These are phyloP conservation scores for Citrus mangshanensis DNA, from an alignment of 345 rosid genomes.

Conservation along the genomic window DNA sequence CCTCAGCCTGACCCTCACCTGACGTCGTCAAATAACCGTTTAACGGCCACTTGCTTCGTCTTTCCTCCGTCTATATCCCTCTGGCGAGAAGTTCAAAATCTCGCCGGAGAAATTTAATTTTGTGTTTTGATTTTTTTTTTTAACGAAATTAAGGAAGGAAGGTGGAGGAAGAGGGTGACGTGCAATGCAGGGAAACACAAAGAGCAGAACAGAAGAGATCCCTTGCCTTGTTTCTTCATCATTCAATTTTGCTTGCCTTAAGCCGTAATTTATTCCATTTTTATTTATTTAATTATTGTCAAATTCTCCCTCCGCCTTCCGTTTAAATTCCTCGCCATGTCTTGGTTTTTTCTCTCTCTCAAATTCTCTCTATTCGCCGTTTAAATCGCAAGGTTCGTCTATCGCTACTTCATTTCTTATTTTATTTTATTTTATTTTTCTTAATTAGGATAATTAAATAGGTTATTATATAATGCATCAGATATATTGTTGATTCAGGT, in stretches of 20 bases:
- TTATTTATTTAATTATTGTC: not conserved
- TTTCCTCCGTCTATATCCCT: slow-evolving; percentile 9
- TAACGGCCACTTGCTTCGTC: slow-evolving; percentile 17
- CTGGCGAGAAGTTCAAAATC: slow-evolving; percentile 32
- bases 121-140: not conserved
- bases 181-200: slow-evolving; percentile 50
- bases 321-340: slow-evolving; percentile 9
- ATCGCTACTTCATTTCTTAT: not conserved
- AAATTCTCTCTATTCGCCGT: not conserved
- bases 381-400: slow-evolving; percentile 10
- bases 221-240: slow-evolving; percentile 40
- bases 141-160: not conserved
- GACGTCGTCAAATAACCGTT: slow-evolving; percentile 22
- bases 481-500: slow-evolving; percentile 7
- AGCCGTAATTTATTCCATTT: slow-evolving; percentile 48
- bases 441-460: not conserved
- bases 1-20: slow-evolving; percentile 10
- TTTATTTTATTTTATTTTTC: not conserved
- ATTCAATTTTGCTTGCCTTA: slow-evolving; percentile 40
- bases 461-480: not conserved
- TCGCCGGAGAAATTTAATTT: slow-evolving; percentile 35
- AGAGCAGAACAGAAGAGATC: slow-evolving; percentile 15
- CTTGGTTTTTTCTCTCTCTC: not conserved
- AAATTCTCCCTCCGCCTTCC: slow-evolving; percentile 16
- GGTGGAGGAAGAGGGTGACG: slow-evolving; percentile 36